phyloP scores from a whole-genome alignment of 208 protist species.

The Acanthamoeba rhysodes region DNA sequence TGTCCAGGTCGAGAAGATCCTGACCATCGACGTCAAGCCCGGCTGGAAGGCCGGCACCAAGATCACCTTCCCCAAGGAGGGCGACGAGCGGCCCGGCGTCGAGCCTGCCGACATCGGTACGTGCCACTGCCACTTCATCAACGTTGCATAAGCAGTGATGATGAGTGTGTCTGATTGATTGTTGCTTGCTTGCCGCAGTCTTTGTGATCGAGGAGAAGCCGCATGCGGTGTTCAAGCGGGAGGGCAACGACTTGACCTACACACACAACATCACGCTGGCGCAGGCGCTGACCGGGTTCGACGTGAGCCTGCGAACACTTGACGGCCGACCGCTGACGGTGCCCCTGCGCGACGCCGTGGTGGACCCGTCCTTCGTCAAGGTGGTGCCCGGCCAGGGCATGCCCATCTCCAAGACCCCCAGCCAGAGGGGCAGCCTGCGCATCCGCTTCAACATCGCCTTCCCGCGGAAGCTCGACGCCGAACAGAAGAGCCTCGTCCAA shows the following conservation, averaged over 20 bases:
- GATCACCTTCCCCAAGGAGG: constrained; percentile 92
- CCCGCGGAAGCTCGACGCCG: constrained; percentile 44
- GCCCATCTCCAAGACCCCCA: constrained; percentile 80
- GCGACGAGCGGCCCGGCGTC: constrained; percentile 87
- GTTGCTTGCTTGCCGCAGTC: constrained; percentile 80
- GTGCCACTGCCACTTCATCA: background rate
- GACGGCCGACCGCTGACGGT: constrained; percentile 77
- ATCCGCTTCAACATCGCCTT: constrained; percentile 83
- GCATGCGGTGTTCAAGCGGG: constrained; percentile 94
- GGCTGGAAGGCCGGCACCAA: constrained; percentile 98
- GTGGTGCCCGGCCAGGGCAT: constrained; percentile 84
- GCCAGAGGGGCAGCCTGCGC: constrained; percentile 84
- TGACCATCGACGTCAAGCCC: constrained; percentile 95
- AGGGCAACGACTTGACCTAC: constrained; percentile 92
- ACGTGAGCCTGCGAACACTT: constrained; percentile 79
- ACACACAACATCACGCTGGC: constrained; percentile 76
- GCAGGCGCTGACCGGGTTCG: constrained; percentile 78
- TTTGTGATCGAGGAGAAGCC: constrained; percentile 97
- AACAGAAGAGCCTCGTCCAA: constrained; percentile 41
- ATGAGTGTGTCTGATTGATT: background rate
- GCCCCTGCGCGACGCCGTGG: constrained; percentile 79
- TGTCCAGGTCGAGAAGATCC: constrained; percentile 89
- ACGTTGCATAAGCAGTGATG: background rate
- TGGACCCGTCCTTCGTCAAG: constrained; percentile 71
- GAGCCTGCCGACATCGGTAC: constrained; percentile 94